These are phyloP conservation scores for Anisogramma anomala DNA, from an alignment of 2,329 filamentous ascomycete species.

Conservation along the genomic window DNA sequence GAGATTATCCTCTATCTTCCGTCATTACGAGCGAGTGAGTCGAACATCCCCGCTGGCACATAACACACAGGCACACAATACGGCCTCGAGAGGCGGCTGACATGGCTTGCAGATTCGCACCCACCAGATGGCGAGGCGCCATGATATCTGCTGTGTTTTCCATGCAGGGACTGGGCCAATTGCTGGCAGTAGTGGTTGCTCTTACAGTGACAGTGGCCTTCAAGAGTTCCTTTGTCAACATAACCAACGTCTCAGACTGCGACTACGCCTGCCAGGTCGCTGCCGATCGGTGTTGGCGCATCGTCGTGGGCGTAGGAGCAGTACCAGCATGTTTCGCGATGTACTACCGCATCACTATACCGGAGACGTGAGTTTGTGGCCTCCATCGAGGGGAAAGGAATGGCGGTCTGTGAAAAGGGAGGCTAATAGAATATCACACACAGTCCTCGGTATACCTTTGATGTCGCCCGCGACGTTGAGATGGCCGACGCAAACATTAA, in stretches of 20 bases:
- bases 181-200: constrained; percentile 57
- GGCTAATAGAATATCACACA: neutral
- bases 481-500: constrained; percentile 65
- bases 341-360: constrained; percentile 79
- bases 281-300: constrained; percentile 71
- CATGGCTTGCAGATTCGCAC: constrained; percentile 51
- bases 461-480: constrained; percentile 63
- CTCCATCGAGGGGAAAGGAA: constrained; percentile 35
- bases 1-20: constrained; percentile 69
- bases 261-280: constrained; percentile 52
- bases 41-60: no score
- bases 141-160: constrained; percentile 79
- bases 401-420: neutral
- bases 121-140: constrained; percentile 67
- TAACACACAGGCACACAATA: no score
- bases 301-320: constrained; percentile 69
- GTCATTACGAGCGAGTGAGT: constrained; percentile 66
- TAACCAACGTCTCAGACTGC: constrained; percentile 37
- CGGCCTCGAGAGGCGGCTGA: constrained; percentile 8
- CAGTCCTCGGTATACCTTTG: constrained; percentile 46
- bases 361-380: constrained; percentile 51
- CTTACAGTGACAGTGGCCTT: constrained; percentile 58
- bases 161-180: constrained; percentile 76
- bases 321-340: constrained; percentile 67
- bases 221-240: constrained; percentile 36